These are phyloP conservation scores for Suhomyces wounanorum DNA, from an alignment of 1,139 yeast genomes.

Conservation along the genomic window DNA sequence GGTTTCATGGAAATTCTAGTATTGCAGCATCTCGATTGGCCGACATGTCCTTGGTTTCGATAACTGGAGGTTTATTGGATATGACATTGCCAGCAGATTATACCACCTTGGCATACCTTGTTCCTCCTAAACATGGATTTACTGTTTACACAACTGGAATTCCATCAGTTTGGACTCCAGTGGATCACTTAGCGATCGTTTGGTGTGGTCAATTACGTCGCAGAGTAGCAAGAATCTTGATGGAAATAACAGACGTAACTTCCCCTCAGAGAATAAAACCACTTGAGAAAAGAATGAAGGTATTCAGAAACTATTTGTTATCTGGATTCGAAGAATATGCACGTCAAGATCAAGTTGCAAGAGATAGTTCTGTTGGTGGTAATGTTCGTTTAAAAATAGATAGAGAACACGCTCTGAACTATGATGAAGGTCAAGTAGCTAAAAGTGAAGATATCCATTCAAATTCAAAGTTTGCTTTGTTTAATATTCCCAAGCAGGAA, in stretches of 20 bases:
- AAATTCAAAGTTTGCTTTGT: conserved; percentile 13
- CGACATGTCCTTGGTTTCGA: conserved; percentile 64
- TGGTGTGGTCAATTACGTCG: conserved; percentile 93
- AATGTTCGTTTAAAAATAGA: conserved; percentile 31
- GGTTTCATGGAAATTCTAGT: conserved; percentile 26
- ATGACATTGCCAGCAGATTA: conserved; percentile 90
- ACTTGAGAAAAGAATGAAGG: conserved; percentile 56
- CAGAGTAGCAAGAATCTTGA: conserved; percentile 57
- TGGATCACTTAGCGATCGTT: conserved; percentile 93
- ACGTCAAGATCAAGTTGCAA: conserved; percentile 24
- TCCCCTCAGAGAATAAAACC: conserved; percentile 49
- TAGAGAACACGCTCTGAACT: conserved; percentile 16
- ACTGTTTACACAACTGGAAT: conserved; percentile 84
- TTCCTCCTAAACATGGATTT: conserved; percentile 78
- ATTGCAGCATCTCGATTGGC: conserved; percentile 44
- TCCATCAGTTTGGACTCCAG: conserved; percentile 91
- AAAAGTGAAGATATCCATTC: conserved; percentile 3
- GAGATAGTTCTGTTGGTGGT: conserved; percentile 8
- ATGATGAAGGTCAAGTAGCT: not conserved
- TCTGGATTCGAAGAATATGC: conserved; percentile 58
- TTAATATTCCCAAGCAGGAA: conserved; percentile 12
- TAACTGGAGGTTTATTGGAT: conserved; percentile 90
- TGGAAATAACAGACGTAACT: conserved; percentile 57
- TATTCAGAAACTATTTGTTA: conserved; percentile 52
- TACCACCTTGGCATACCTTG: conserved; percentile 69